A percentile compares a stretch with the other conserved stretches of the same genome.
Evolutionary conservation across 208 protist species (phyloP).

Genomic region (Crithidia bombi): DNA sequence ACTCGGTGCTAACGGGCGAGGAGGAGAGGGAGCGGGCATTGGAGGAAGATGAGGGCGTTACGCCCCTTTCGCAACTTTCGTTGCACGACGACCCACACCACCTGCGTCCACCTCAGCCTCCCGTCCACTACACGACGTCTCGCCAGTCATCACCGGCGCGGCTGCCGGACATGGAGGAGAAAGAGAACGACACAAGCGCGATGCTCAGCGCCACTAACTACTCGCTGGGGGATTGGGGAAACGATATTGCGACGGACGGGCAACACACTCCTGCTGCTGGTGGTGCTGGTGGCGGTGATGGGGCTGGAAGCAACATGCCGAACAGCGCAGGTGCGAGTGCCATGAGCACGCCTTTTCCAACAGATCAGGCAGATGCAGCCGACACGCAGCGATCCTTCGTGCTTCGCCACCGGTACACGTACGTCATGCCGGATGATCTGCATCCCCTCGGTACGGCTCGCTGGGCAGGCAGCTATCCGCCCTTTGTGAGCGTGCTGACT

Average conservation of each 20-base stretch:
- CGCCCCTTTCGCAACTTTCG: too few relatives aligned
- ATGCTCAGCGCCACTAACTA: conserved; percentile 11
- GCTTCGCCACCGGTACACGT: conserved; percentile 23
- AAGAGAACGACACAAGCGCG: conserved; percentile 2
- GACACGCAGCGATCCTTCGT: conserved; percentile 10
- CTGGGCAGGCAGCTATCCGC: conserved; percentile 62
- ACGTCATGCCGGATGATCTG: conserved; percentile 50
- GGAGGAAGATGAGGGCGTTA: too few relatives aligned
- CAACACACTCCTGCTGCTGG: background rate
- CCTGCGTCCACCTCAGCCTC: background rate
- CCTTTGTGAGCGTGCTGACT: conserved; percentile 43
- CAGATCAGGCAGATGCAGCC: background rate
- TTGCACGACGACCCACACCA: background rate
- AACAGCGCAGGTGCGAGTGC: background rate
- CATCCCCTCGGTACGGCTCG: conserved; percentile 36
- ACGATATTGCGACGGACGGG: background rate
- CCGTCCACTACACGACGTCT: background rate
- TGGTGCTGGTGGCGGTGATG: background rate
- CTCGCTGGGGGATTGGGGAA: conserved; percentile 19
- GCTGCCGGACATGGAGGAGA: background rate
- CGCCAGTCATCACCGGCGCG: conserved; percentile 6
- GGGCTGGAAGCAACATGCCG: background rate
- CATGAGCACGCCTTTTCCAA: background rate
- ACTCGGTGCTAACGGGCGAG: background rate
- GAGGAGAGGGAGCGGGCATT: background rate